A percentile compares a stretch with the other conserved stretches of the same genome.
Conservation (phyloP, 2,329 filamentous ascomycete species). For the Fusarium mexicanum region DNA sequence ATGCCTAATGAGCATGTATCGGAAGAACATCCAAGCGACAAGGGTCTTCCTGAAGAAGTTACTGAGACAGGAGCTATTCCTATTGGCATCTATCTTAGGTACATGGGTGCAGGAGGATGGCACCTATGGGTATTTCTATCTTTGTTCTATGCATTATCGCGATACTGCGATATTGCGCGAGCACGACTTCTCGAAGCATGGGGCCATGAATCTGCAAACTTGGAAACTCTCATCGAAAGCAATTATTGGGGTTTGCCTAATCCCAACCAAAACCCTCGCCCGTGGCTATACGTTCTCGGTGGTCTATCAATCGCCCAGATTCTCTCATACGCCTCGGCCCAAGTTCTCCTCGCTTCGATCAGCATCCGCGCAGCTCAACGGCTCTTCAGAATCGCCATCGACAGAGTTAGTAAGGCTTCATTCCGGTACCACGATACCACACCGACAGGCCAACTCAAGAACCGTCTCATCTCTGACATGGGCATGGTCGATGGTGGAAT, state of each 20-base stretch:
- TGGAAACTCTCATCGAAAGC: slow-evolving; percentile 10
- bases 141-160: slow-evolving; percentile 69
- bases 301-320: slow-evolving; percentile 71
- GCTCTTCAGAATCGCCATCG: slow-evolving; percentile 79
- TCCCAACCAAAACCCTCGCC: slow-evolving; percentile 71
- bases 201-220: slow-evolving; percentile 68
- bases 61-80: slow-evolving; percentile 74
- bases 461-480: slow-evolving; percentile 89
- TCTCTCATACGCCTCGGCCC: slow-evolving; percentile 67
- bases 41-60: slow-evolving; percentile 48
- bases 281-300: slow-evolving; percentile 80
- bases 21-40: slow-evolving; percentile 27
- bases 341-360: slow-evolving; percentile 77
- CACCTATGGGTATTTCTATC: slow-evolving; percentile 77
- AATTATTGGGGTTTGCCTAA: slow-evolving; percentile 60
- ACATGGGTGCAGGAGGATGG: slow-evolving; percentile 82
- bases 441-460: slow-evolving; percentile 90
- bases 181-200: slow-evolving; percentile 88
- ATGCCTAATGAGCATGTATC: slow-evolving; percentile 47
- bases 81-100: slow-evolving; percentile 81
- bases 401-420: slow-evolving; percentile 78
- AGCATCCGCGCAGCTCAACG: slow-evolving; percentile 80
- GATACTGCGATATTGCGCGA: slow-evolving; percentile 71
- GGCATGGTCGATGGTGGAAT: slow-evolving; percentile 90
- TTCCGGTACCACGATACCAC: slow-evolving; percentile 94